These are phyloP conservation scores for Zoysia japonica DNA, from an alignment of 176 grass and related monocot species.

Conservation along the genomic window DNA sequence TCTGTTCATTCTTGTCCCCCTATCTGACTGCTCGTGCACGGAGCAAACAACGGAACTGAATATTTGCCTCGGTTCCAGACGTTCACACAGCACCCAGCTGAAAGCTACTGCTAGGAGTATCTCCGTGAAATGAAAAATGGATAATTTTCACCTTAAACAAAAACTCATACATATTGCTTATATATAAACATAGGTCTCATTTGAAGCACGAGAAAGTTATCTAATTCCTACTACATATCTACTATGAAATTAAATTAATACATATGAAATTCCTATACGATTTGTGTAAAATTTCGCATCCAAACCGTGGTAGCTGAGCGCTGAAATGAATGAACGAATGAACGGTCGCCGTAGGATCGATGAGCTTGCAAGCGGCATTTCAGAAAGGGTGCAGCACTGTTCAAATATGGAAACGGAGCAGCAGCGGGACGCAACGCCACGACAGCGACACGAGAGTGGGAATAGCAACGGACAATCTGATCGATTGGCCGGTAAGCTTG, in stretches of 20 bases:
- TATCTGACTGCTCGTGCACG: not conserved
- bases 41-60: no score
- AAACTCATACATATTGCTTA: no score
- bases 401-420: constrained; percentile 47
- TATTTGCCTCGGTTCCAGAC: no score
- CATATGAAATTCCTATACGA: not conserved
- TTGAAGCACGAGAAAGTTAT: no score
- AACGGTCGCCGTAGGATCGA: constrained; percentile 2
- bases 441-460: constrained; percentile 58
- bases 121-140: no score
- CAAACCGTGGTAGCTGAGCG: not conserved
- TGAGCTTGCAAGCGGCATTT: not conserved
- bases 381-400: constrained; percentile 14
- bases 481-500: not conserved
- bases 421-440: constrained; percentile 18
- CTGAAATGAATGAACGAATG: not conserved
- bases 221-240: no score
- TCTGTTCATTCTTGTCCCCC: constrained; percentile 13
- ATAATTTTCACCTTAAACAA: no score
- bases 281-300: constrained; percentile 15
- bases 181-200: no score
- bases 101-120: no score
- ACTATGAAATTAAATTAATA: no score
- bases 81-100: no score
- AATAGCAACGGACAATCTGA: constrained; percentile 60